Conservation (phyloP, 2,329 filamentous ascomycete genomes). For the Chrysoporthe cubensis region DNA sequence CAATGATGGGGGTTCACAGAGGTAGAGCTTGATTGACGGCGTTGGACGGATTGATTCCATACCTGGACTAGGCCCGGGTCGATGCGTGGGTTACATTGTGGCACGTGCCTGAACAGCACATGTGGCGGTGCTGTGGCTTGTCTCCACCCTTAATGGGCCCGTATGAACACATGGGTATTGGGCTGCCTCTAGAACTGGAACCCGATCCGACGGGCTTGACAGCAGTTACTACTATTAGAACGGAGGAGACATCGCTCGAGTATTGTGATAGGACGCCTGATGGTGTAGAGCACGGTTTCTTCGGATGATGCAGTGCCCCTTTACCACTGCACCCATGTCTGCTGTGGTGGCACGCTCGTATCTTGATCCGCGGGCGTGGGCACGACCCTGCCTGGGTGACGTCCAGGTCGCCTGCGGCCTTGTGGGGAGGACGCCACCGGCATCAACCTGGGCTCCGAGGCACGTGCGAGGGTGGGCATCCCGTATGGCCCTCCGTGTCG, state of each 20-base stretch:
- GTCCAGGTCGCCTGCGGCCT: background rate
- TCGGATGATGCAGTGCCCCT: background rate
- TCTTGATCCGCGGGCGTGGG: background rate
- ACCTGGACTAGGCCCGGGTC: background rate
- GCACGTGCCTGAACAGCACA: background rate
- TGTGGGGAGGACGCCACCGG: background rate
- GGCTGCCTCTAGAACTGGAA: background rate
- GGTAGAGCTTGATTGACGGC: background rate
- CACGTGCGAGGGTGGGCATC: background rate
- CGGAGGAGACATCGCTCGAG: no score
- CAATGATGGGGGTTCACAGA: background rate
- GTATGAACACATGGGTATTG: background rate
- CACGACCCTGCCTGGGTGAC: background rate
- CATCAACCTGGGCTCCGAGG: background rate
- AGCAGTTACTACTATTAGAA: no score
- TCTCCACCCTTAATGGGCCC: background rate
- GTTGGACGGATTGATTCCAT: background rate
- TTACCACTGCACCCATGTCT: background rate
- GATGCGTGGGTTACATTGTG: background rate
- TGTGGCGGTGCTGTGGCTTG: constrained; percentile 4
- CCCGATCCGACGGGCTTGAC: no score
- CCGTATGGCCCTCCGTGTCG: background rate
- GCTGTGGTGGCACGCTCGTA: background rate
- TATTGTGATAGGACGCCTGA: background rate
- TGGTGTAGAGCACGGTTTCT: no score